These are phyloP conservation scores for Aspergillus panamensis DNA, from an alignment of 495 filamentous ascomycete genomes.

Conservation along the genomic window DNA sequence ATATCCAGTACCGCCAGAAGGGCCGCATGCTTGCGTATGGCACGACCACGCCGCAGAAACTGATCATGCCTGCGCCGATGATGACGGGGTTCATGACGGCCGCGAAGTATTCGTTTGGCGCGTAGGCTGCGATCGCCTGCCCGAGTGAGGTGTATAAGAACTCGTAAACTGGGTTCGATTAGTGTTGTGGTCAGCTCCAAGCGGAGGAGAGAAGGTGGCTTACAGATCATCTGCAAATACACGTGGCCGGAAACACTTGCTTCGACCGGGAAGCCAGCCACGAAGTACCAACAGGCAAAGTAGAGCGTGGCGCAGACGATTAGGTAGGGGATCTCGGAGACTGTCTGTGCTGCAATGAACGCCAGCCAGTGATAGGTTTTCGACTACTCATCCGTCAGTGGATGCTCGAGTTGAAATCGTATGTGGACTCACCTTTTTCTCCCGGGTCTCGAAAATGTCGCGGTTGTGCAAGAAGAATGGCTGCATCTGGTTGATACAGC, in stretches of 20 bases:
- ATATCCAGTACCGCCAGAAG: constrained; percentile 61
- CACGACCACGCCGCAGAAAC: constrained; percentile 54
- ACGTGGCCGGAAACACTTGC: constrained; percentile 45
- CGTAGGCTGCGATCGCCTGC: constrained; percentile 50
- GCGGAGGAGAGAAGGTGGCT: constrained; percentile 27
- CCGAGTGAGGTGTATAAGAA: constrained; percentile 45
- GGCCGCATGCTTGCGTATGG: constrained; percentile 48
- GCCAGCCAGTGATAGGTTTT: constrained; percentile 49
- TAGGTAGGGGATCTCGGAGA: constrained; percentile 59
- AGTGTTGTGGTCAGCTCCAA: not conserved
- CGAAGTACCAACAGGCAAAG: constrained; percentile 60
- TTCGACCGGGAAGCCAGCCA: constrained; percentile 45
- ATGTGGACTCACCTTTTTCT: constrained; percentile 69
- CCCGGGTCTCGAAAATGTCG: constrained; percentile 66
- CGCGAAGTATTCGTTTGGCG: constrained; percentile 53
- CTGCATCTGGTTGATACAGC: constrained; percentile 86
- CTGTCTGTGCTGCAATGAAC: constrained; percentile 43
- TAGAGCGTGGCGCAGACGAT: constrained; percentile 55
- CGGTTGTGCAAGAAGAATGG: constrained; percentile 78
- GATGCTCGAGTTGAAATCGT: constrained; percentile 48
- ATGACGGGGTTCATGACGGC: constrained; percentile 52
- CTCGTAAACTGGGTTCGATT: constrained; percentile 37
- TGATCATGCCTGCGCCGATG: constrained; percentile 48
- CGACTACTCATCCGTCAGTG: constrained; percentile 57
- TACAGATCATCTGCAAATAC: constrained; percentile 47